Percentiles rank a stretch among this genome's conserved stretches.
These are phyloP conservation scores for Coemansia sp. DNA, from an alignment of 192 early-diverging fungal species.

Conservation along the genomic window DNA sequence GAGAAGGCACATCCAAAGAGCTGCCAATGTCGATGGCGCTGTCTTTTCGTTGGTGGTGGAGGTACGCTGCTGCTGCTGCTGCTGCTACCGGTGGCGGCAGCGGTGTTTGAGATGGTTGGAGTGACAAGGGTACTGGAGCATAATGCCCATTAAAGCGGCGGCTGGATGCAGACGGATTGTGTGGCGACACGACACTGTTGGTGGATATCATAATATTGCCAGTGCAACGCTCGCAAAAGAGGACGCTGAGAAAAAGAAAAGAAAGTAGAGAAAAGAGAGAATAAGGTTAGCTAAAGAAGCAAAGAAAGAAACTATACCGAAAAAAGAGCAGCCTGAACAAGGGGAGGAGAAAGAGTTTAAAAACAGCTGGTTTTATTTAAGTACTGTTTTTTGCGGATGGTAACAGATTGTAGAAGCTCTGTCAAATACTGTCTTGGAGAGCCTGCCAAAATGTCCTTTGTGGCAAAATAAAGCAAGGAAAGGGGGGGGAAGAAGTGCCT, in stretches of 20 bases:
- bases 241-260: neutral
- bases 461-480: neutral
- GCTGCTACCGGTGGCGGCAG: neutral
- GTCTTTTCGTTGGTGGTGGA: conserved; percentile 2
- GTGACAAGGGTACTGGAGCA: neutral
- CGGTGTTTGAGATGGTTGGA: neutral
- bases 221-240: neutral
- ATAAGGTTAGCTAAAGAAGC: neutral
- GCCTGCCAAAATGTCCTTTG: neutral
- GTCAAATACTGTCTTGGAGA: no score
- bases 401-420: no score
- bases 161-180: neutral
- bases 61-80: neutral
- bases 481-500: conserved; percentile 3
- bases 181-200: neutral
- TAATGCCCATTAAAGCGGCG: neutral
- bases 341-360: neutral
- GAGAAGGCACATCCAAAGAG: neutral
- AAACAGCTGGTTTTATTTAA: neutral
- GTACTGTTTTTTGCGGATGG: neutral
- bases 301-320: conserved; percentile 1
- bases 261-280: neutral
- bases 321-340: neutral
- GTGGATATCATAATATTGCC: conserved; percentile 11
- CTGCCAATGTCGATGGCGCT: conserved; percentile 4